phyloP scores from a whole-genome alignment of 495 filamentous ascomycete species.

The Xylaria grammica region DNA sequence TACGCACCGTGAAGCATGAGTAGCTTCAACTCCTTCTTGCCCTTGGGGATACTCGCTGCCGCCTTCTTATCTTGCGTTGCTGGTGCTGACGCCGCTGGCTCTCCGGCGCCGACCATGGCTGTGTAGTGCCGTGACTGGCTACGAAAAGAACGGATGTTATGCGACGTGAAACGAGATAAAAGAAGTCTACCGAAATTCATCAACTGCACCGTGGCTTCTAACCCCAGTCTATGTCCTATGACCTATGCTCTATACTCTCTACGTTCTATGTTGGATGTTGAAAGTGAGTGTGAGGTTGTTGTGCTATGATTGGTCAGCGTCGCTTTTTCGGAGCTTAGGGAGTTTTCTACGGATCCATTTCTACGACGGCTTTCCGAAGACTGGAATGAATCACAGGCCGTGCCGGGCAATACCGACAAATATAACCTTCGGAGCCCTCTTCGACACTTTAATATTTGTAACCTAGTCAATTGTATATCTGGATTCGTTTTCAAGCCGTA shows the following conservation, averaged over 20 bases:
- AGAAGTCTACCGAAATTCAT: constrained; percentile 7
- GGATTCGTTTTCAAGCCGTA: not conserved
- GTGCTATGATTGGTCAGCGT: constrained; percentile 10
- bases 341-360: constrained; percentile 1
- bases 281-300: constrained; percentile 1
- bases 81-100: constrained; percentile 17
- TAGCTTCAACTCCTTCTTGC: constrained; percentile 54
- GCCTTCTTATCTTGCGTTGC: constrained; percentile 17
- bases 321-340: not conserved
- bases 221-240: not conserved
- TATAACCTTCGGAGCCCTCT: not conserved
- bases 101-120: constrained; percentile 11
- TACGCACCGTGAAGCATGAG: constrained; percentile 62
- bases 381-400: not conserved
- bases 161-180: not conserved
- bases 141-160: not conserved
- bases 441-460: not conserved
- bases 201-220: not conserved
- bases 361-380: not conserved
- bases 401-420: not conserved
- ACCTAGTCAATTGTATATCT: not conserved
- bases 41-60: constrained; percentile 27
- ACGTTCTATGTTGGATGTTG: not conserved
- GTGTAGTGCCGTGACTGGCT: not conserved
- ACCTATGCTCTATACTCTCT: not conserved